phyloP scores from a whole-genome alignment of 495 filamentous ascomycete species.

The Cercophora samala region DNA sequence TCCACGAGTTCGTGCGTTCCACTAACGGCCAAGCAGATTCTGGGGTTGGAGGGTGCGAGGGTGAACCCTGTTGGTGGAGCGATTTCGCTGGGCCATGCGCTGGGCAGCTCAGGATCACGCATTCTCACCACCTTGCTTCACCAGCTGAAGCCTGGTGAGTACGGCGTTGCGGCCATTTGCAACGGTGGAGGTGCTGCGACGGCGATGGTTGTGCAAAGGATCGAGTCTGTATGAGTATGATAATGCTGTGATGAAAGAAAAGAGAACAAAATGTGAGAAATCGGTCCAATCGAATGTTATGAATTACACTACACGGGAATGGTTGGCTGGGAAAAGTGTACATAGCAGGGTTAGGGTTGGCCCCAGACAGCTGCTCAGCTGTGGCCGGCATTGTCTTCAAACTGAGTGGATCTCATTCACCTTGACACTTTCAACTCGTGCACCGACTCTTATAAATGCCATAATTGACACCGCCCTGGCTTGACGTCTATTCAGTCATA shows the following conservation, averaged over 20 bases:
- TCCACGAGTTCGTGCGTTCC: not conserved
- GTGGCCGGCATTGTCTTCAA: not conserved
- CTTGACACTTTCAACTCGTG: not conserved
- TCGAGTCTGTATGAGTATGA: constrained; percentile 58
- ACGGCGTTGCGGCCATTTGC: constrained; percentile 92
- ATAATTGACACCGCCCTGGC: not conserved
- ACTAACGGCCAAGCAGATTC: constrained; percentile 52
- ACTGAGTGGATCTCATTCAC: not conserved
- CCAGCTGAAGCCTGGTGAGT: constrained; percentile 84
- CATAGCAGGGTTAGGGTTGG: not conserved
- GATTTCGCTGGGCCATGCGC: constrained; percentile 88
- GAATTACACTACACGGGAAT: not conserved
- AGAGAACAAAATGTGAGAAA: not conserved
- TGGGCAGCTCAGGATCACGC: constrained; percentile 89
- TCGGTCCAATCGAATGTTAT: not conserved
- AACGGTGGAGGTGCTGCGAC: constrained; percentile 93
- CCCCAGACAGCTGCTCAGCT: not conserved
- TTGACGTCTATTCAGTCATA: not conserved
- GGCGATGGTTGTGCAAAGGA: constrained; percentile 85
- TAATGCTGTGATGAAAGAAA: not conserved
- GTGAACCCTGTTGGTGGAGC: constrained; percentile 91
- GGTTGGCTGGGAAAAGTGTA: not conserved
- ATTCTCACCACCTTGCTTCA: constrained; percentile 90
- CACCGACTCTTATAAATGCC: no score
- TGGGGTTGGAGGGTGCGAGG: constrained; percentile 68